Evolutionary conservation across 192 early-diverging fungal genomes (phyloP), one percentile per base, ranked within the genome.

Genomic region (Coemansia brasiliensis): DNA sequence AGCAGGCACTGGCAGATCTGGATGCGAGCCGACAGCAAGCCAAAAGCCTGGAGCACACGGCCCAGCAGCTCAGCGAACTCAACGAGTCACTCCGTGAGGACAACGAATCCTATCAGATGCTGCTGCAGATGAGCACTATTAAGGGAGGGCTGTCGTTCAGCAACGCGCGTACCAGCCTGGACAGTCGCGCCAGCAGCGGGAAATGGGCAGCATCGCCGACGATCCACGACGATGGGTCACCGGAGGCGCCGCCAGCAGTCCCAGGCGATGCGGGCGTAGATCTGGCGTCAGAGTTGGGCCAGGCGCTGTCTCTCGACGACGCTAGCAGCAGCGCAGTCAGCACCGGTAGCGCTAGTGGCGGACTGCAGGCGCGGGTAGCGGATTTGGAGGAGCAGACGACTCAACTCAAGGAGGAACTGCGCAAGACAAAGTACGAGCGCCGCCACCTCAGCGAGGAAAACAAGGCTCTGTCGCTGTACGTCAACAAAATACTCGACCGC

Each of bases 101-200:
- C 52, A 92, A 89, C 77, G 90, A 90, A 65, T 83, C 86, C 52
- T 90, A 86, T 74, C 90, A 92, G 65, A 63, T 89, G 40, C 68
- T 92, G 35, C 61, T 92, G 64, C 87, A 88, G 58, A 90, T 90
- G 81, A 88, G 84, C 61, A 88, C 90, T 5, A 87, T 92, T 65
- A 87, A 83, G 69, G 90, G 90, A 55, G 88, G 88, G 44, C 85
- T 92, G 40, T 83, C 83, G 21, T 61, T 82, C 46, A 46, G n/a
- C 40, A 65, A 67, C 44, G 50, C 57, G 39, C 74, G 74, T 40
- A 10, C 60, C n/a, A 77, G 74, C 64, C 32, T 77, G 17, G 74
- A 77, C 41, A 77, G 74, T 54, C 63, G 74, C 32, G 57, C 67
- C 26, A 70, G 74, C 64, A 67, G 67, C 63, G 61, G 63, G 54